A percentile compares a stretch with the other conserved stretches of the same genome.
Evolutionary conservation across 2,329 filamentous ascomycete genomes (phyloP).

Genomic region (Aspergillus floridensis): DNA sequence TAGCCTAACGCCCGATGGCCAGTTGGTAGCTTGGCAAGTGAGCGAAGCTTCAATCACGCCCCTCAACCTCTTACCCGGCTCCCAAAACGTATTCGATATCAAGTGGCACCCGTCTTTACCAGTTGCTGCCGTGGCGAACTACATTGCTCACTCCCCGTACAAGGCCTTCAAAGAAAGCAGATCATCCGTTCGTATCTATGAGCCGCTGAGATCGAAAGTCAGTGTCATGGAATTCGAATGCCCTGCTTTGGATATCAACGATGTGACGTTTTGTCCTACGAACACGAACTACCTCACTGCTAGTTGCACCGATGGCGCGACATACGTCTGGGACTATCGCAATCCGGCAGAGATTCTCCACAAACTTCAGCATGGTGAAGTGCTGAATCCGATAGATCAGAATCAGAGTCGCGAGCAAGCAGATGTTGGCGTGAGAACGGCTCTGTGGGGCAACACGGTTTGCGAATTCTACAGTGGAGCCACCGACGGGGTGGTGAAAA

Average conservation of each 20-base stretch:
- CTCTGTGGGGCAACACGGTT: constrained; percentile 55
- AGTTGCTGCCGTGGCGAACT: constrained; percentile 55
- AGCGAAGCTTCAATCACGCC: constrained; percentile 34
- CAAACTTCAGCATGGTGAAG: constrained; percentile 50
- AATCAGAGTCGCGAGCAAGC: constrained; percentile 45
- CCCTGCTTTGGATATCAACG: constrained; percentile 60
- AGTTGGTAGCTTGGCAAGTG: constrained; percentile 56
- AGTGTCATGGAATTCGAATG: constrained; percentile 53
- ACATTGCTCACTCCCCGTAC: constrained; percentile 36
- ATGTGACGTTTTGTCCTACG: constrained; percentile 52
- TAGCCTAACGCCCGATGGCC: constrained; percentile 45
- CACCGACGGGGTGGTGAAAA: constrained; percentile 60
- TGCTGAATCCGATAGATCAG: constrained; percentile 48
- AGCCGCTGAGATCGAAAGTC: constrained; percentile 37
- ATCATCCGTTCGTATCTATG: constrained; percentile 55
- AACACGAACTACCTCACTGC: constrained; percentile 53
- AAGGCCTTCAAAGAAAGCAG: constrained; percentile 38
- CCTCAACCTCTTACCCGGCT: constrained; percentile 46
- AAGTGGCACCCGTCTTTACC: constrained; percentile 54
- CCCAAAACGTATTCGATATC: constrained; percentile 58
- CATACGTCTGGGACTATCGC: constrained; percentile 61
- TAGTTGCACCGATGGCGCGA: constrained; percentile 59
- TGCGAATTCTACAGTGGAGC: constrained; percentile 58
- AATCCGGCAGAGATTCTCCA: constrained; percentile 47
- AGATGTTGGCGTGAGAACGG: constrained; percentile 59